Base-by-base conservation (phyloP, 306 rosid species). In the Casuarina glauca region DNA sequence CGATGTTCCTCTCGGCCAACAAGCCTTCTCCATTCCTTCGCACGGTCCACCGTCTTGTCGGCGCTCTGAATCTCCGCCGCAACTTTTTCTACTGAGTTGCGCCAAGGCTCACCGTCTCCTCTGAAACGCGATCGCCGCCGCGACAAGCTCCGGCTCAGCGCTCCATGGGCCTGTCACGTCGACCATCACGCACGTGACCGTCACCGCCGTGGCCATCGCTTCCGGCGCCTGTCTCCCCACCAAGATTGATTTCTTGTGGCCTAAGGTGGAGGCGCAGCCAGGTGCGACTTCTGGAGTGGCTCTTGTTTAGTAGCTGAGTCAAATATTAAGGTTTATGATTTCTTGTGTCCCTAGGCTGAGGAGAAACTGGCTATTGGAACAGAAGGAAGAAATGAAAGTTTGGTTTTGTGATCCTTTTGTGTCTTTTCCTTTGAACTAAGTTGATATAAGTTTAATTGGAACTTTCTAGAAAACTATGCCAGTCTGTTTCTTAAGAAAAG, bases 141-240 rank as follows among this genome's bases (percentile, higher is more conserved):
- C 97, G 2, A 91, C 97, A 4, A 86, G 51, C 38, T 84, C 87
- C 63, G 79, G 88, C 38, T 89, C 95, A 16, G 81, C 89, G 16
- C 70, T 83, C 54, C 98, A 94, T 70, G 89, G 91, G 48, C 95
- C 97, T 75, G 98, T 92, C 68, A 83, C 93, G 72, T 94, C 97
- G 53, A 95, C 97, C 72, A 94, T 94, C 84, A 94, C 96, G 2
- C 98, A 94, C 46, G 97, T 94, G 5, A 97, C 98, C 12, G 96
- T 94, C 82, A 92, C 98, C 76, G 98, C 98, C 60, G 88, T 94
- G 39, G 97, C 98, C 20, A 92, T 94, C 60, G 98, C 98, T 71
- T 94, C 98, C 72, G 98, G 98, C 3, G 98, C 98, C 70, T 94
- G 98, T 54, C 97, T 94, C 20, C 92, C 98, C 71, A 92, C 97